These are phyloP conservation scores for Pseudogymnoascus sp. DNA, from an alignment of 2,329 filamentous ascomycete species.

Conservation along the genomic window DNA sequence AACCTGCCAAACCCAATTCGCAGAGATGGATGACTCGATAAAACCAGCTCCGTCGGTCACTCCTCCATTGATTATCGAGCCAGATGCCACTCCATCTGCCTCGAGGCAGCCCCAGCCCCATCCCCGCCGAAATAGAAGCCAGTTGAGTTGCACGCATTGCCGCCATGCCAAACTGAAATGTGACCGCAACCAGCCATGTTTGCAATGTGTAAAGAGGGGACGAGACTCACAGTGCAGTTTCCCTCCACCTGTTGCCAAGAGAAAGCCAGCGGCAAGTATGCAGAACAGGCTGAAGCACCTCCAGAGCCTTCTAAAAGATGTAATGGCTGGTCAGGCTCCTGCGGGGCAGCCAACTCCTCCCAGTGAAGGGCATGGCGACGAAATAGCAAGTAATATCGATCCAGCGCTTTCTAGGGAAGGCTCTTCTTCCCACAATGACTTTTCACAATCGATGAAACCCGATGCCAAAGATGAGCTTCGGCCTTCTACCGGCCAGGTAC, in stretches of 20 bases:
- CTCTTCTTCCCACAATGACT: neutral
- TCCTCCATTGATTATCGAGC: neutral
- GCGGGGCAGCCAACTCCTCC: neutral
- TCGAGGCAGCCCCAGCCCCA: neutral
- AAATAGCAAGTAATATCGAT: neutral
- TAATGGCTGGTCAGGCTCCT: slow-evolving; percentile 33
- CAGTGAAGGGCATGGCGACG: neutral
- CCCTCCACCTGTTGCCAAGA: slow-evolving; percentile 38
- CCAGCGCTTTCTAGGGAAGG: neutral
- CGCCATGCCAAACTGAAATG: slow-evolving; percentile 35
- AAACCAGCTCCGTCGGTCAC: neutral
- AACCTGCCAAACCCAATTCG: neutral
- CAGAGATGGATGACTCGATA: neutral
- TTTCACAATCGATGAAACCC: slow-evolving; percentile 11
- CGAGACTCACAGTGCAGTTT: slow-evolving; percentile 40
- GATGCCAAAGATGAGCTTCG: slow-evolving; percentile 14
- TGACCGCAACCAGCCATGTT: slow-evolving; percentile 44
- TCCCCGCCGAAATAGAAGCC: slow-evolving; percentile 1
- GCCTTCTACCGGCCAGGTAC: slow-evolving; percentile 33
- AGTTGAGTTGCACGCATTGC: slow-evolving; percentile 16
- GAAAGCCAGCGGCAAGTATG: slow-evolving; percentile 39
- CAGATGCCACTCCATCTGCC: neutral
- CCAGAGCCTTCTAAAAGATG: slow-evolving; percentile 49
- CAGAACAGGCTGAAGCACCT: slow-evolving; percentile 46
- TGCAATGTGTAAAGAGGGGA: slow-evolving; percentile 44